Base-by-base conservation (phyloP, 129 eudicot genomes). In the Escallonia rubra region DNA sequence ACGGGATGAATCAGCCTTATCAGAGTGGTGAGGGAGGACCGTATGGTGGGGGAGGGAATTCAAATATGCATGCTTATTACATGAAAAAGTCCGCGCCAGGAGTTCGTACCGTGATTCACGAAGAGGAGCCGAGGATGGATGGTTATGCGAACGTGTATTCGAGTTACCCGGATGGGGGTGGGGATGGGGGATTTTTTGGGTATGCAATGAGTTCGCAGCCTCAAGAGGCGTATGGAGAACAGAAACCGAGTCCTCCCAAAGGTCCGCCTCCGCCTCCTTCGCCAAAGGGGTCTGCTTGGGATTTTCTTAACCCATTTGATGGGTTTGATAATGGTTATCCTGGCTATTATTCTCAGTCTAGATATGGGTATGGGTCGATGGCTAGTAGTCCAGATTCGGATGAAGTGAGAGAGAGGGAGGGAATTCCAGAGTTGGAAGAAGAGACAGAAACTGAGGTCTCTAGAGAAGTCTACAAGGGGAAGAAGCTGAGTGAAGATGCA, bases 381-480 rank as follows among this genome's bases (percentile, higher is more conserved):
- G 73, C 55, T 41, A 82, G 96, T 74, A 93, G 99, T 76, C 93
- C 99, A 3, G 88, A 93, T 89, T 93, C 96, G 9, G 76, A 68
- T 59, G 95, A 82, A 79, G 96, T 93, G 78, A 87, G 99, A 73
- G 87, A 80, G 70, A 82, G 95, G 71, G 99, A 93, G 73, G 99
- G 99, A 23, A 93, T 93, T 55, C 99, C 99, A 68, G 92, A 93
- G 48, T 75, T 93, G 82, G 99, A 93, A 79, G 99, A 93, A 71
- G 99, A 93, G 73, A 93, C 96, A 3, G 99, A 89, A 65, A 78
- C 67, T 38, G 96, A 89, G 65, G 80, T 85, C 5, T 71, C 74
- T 51, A 86, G 70, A 54, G 83, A 84, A 67, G 78, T 43, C 47
- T 42, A 52, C 4, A 74, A 80, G 64, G 80, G 81, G 62, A 80